phyloP scores from a whole-genome alignment of 2,329 filamentous ascomycete genomes.

The Helotiales sp. region DNA sequence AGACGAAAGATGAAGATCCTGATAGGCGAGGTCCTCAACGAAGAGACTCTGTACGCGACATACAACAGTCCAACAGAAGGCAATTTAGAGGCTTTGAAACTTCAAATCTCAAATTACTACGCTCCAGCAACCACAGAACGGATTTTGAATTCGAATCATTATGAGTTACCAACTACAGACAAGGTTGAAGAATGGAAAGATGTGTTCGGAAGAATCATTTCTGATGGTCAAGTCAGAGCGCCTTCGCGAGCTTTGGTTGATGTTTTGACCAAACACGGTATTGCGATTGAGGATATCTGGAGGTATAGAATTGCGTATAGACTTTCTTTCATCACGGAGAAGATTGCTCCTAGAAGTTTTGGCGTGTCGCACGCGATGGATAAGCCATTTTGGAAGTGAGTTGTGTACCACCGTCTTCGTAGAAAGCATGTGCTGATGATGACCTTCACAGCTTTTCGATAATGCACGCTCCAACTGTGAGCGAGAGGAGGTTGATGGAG shows the following conservation, averaged over 20 bases:
- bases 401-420: not conserved
- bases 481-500: constrained; percentile 39
- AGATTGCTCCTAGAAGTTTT: constrained; percentile 38
- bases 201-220: constrained; percentile 42
- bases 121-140: constrained; percentile 39
- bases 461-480: constrained; percentile 38
- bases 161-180: constrained; percentile 35
- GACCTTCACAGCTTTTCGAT: constrained; percentile 38
- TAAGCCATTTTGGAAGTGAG: constrained; percentile 45
- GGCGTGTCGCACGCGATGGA: constrained; percentile 44
- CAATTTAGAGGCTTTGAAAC: constrained; percentile 36
- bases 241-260: constrained; percentile 38
- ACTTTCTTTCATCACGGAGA: constrained; percentile 43
- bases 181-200: constrained; percentile 39
- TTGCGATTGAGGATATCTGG: constrained; percentile 39
- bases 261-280: constrained; percentile 35
- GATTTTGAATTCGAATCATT: constrained; percentile 35
- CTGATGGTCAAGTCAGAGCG: constrained; percentile 42
- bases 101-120: constrained; percentile 46
- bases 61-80: constrained; percentile 39
- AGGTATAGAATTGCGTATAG: constrained; percentile 44
- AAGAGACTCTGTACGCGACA: constrained; percentile 44
- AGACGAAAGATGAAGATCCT: constrained; percentile 38
- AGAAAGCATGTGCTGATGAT: not conserved
- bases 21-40: constrained; percentile 45